A percentile compares a stretch with the other conserved stretches of the same genome.
Conservation (phyloP, 164 flowering plant species). For the Kingdonia uniflora region DNA sequence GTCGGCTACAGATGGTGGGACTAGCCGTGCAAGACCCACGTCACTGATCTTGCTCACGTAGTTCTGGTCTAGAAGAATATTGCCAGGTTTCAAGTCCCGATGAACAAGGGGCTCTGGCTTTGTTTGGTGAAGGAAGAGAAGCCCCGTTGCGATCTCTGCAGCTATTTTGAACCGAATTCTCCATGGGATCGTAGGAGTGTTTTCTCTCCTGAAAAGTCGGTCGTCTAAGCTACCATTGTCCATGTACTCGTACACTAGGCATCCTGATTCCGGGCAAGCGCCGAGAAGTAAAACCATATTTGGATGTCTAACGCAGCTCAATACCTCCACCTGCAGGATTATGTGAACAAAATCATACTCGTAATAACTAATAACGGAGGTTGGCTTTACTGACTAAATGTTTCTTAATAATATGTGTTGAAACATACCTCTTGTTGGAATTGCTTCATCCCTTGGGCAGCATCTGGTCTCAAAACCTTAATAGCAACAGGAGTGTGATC, state of each 20-base stretch:
- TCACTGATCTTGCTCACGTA: conserved; percentile 67
- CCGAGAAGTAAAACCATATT: conserved; percentile 73
- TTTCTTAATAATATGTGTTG: no score
- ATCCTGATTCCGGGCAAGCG: conserved; percentile 72
- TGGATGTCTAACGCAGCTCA: conserved; percentile 73
- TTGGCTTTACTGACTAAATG: no score
- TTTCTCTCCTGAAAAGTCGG: conserved; percentile 39
- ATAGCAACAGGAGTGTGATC: conserved; percentile 74
- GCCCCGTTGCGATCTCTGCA: conserved; percentile 58
- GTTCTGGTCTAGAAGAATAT: conserved; percentile 60
- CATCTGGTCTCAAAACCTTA: conserved; percentile 62
- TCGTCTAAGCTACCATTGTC: conserved; percentile 69
- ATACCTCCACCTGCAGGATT: conserved; percentile 49
- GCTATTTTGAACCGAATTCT: conserved; percentile 44
- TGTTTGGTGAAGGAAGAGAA: conserved; percentile 69
- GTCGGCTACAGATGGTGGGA: conserved; percentile 59
- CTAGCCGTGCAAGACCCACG: conserved; percentile 65
- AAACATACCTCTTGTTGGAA: conserved; percentile 60
- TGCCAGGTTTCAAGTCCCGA: conserved; percentile 70
- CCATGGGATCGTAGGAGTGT: conserved; percentile 49
- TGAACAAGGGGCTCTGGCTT: conserved; percentile 85
- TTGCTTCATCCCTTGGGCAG: conserved; percentile 66
- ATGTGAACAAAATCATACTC: neutral
- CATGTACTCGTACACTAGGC: conserved; percentile 71
- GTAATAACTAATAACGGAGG: no score